Percentiles rank a stretch among this genome's conserved stretches.
phyloP scores from a whole-genome alignment of 495 filamentous ascomycete species.

The Niebla homalea region DNA sequence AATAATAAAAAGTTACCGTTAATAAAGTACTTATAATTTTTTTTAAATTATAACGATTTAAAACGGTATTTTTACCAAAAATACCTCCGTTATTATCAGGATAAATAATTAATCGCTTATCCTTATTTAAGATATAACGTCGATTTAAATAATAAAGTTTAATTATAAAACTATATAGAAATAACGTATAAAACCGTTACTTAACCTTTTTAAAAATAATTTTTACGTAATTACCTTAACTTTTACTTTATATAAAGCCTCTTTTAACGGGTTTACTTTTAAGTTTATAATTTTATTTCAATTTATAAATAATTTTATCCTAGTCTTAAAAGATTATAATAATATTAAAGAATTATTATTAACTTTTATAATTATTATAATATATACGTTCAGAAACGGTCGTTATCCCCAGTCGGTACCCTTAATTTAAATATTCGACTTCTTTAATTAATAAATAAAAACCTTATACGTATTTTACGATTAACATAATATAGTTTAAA shows the following conservation, averaged over 20 bases:
- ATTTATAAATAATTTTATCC: neutral
- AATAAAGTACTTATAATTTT: neutral
- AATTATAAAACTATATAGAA: constrained; percentile 1
- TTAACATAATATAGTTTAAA: too few relatives aligned
- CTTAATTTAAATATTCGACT: neutral
- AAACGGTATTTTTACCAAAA: constrained; percentile 10
- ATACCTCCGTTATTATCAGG: constrained; percentile 7
- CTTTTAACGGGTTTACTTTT: neutral
- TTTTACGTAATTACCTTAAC: neutral
- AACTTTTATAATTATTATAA: neutral
- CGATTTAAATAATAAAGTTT: neutral
- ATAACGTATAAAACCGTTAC: too few relatives aligned
- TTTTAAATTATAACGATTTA: neutral
- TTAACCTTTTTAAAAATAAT: neutral
- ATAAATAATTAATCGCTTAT: constrained; percentile 5
- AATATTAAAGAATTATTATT: neutral
- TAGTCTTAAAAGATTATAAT: neutral
- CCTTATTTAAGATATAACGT: neutral
- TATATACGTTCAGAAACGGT: neutral
- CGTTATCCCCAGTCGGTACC: neutral
- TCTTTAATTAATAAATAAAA: neutral
- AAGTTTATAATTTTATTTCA: too few relatives aligned
- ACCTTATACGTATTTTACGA: neutral
- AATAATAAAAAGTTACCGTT: constrained; percentile 1
- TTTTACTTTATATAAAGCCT: neutral